These are phyloP conservation scores for Reutealis trisperma DNA, from an alignment of 345 rosid genomes.

Conservation along the genomic window DNA sequence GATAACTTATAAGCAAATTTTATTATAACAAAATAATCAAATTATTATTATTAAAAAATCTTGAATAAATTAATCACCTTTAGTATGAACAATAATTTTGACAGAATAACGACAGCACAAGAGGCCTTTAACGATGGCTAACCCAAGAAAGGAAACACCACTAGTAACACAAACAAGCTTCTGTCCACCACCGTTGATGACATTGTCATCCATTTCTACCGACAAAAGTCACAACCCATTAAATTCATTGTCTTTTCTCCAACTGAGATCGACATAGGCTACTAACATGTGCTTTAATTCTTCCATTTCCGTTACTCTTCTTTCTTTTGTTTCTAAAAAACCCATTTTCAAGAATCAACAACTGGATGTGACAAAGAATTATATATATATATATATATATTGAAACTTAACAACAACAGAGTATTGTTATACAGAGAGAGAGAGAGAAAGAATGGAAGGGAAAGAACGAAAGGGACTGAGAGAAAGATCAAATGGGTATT, in stretches of 20 bases:
- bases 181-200: constrained; percentile 7
- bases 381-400: no score
- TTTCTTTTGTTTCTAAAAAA: constrained; percentile 47
- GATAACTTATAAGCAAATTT: not conserved
- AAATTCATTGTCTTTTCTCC: constrained; percentile 41
- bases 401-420: no score
- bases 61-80: constrained; percentile 34
- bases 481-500: no score
- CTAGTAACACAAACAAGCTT: constrained; percentile 70
- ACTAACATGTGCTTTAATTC: constrained; percentile 50
- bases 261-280: constrained; percentile 36
- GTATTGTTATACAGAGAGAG: no score
- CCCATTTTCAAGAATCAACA: no score
- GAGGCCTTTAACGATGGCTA: constrained; percentile 64
- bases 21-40: no score
- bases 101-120: constrained; percentile 68
- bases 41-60: not conserved
- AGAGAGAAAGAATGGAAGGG: no score
- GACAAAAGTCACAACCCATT: constrained; percentile 14
- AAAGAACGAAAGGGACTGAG: no score
- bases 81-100: constrained; percentile 57
- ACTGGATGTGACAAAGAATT: no score
- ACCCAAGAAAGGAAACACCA: constrained; percentile 70
- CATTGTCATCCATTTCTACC: not conserved
- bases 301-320: constrained; percentile 44